Evolutionary conservation across 805 yeast genomes (phyloP).

Genomic region (Naumovozyma baii): DNA sequence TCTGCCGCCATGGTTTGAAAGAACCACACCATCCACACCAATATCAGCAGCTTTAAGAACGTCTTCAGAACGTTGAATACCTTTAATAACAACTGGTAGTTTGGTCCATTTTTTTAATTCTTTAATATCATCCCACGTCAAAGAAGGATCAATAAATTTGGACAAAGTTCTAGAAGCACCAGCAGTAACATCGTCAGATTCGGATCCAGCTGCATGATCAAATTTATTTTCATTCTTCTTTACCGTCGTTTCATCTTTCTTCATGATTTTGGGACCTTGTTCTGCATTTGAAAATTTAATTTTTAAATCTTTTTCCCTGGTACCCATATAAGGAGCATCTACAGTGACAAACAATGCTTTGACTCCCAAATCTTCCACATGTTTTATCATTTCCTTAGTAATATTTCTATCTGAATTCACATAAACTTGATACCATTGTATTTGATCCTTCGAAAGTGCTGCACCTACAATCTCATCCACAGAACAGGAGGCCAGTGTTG

Average conservation of each 20-base stretch:
- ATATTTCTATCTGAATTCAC: slow-evolving; percentile 69
- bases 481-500: slow-evolving; percentile 83
- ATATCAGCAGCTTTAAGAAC: slow-evolving; percentile 60
- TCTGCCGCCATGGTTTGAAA: slow-evolving; percentile 86
- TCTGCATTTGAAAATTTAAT: slow-evolving; percentile 40
- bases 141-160: slow-evolving; percentile 67
- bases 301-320: slow-evolving; percentile 82
- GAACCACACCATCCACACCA: slow-evolving; percentile 69
- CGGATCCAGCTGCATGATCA: too few relatives aligned
- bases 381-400: slow-evolving; percentile 50
- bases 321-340: slow-evolving; percentile 86
- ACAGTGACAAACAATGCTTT: slow-evolving; percentile 82
- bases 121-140: slow-evolving; percentile 56
- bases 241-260: slow-evolving; percentile 37
- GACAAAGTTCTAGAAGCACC: slow-evolving; percentile 86
- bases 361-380: slow-evolving; percentile 65
- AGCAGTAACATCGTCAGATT: slow-evolving; percentile 37
- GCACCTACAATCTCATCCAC: slow-evolving; percentile 76
- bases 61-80: slow-evolving; percentile 78
- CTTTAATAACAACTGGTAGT: slow-evolving; percentile 66
- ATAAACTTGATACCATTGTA: slow-evolving; percentile 84
- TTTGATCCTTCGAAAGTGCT: slow-evolving; percentile 47
- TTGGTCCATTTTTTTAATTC: slow-evolving; percentile 47
- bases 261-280: slow-evolving; percentile 32
- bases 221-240: slow-evolving; percentile 41